Evolutionary conservation across 2,329 filamentous ascomycete species (phyloP).

Genomic region (Fusarium solani-melongenae): DNA sequence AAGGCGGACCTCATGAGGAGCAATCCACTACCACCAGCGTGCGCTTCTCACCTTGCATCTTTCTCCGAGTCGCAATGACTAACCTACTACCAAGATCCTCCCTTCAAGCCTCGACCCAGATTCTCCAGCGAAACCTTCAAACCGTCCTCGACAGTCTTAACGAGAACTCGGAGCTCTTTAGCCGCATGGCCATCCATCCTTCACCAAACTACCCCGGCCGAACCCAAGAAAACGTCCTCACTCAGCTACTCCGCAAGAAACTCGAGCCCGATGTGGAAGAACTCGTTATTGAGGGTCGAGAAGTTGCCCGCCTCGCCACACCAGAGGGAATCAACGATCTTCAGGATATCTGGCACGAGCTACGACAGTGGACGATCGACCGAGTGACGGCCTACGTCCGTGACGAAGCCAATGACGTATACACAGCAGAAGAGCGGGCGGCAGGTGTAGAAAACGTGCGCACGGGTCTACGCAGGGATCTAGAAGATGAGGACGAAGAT

Average conservation of each 20-base stretch:
- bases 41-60: constrained; percentile 16
- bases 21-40: constrained; percentile 77
- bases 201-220: constrained; percentile 79
- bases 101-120: constrained; percentile 76
- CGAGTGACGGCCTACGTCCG: constrained; percentile 56
- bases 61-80: constrained; percentile 3
- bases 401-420: constrained; percentile 68
- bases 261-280: constrained; percentile 82
- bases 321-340: constrained; percentile 59
- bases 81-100: constrained; percentile 65
- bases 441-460: constrained; percentile 75
- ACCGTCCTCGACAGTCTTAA: constrained; percentile 73
- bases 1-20: constrained; percentile 69
- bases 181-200: constrained; percentile 78
- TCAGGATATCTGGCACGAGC: constrained; percentile 67
- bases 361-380: constrained; percentile 54
- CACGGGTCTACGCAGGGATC: constrained; percentile 72
- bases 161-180: constrained; percentile 74
- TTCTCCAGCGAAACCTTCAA: constrained; percentile 77
- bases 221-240: constrained; percentile 73
- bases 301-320: constrained; percentile 53
- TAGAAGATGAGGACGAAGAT: constrained; percentile 63
- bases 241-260: constrained; percentile 83
- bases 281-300: constrained; percentile 73
- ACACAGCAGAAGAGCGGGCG: constrained; percentile 76